Evolutionary conservation across 1,284 basidiomycete genomes (phyloP), one percentile per base, ranked within the genome.

Genomic region (Moniliella sp.): DNA sequence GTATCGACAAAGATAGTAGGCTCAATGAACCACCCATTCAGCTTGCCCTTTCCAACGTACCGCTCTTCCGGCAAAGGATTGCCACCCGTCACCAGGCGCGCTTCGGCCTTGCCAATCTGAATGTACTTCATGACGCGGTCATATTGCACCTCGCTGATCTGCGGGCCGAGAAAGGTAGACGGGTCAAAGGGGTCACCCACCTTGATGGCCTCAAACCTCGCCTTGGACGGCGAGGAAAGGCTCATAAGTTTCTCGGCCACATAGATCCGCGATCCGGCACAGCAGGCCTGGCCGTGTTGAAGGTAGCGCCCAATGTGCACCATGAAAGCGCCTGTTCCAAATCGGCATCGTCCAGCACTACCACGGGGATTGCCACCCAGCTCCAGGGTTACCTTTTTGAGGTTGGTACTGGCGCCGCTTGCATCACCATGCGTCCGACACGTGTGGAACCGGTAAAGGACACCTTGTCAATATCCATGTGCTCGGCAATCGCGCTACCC

Each of bases 261-360:
- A 52, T 76, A 83, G 21, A 32, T 32, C 11, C 31, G 80, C n/a
- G n/a, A n/a, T n/a, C n/a, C n/a, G n/a, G n/a, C n/a, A n/a, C n/a
- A n/a, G n/a, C n/a, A n/a, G n/a, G n/a, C n/a, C n/a, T n/a, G n/a
- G n/a, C n/a, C n/a, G n/a, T n/a, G n/a, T n/a, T n/a, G n/a, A n/a
- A n/a, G n/a, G n/a, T n/a, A n/a, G n/a, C n/a, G n/a, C n/a, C n/a
- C n/a, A n/a, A n/a, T n/a, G n/a, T n/a, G n/a, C 79, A 31, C 68
- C 83, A 41, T 76, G 75, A n/a, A 97, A 97, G 80, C 15, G 91
- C 91, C 33, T 76, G 75, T 39, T 84, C 79, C 32, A 99, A 70
- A 57, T 97, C 76, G 0, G 86, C 86, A 53, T 97, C 91, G 40
- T 84, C 79, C 57, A 99, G 97, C 5, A 99, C 82, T 45, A 91